Base-by-base conservation (phyloP, 352 stramenopile species). In the Globisporangium perplexum region DNA sequence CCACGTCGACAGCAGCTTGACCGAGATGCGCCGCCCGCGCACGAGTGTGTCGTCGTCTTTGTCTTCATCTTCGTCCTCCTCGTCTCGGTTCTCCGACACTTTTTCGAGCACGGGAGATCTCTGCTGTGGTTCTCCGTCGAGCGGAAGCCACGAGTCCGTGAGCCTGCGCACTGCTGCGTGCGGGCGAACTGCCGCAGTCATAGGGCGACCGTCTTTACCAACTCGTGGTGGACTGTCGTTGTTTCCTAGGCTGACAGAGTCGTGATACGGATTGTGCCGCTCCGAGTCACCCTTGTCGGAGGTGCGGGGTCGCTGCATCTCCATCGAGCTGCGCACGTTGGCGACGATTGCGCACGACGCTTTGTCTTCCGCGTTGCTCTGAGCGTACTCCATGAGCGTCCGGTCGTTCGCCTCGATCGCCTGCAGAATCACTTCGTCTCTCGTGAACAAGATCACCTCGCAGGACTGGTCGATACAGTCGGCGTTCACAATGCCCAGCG, bases 361-460 rank as follows among this genome's bases (percentile, higher is more conserved):
- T 53, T 83, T 70, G 38, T 88, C 73, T 53, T 87, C 69, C 45
- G 85, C 47, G 44, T 85, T 67, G 20, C 72, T 59, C 23, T 60
- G 45, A 0, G 63, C 50, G 7, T 71, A 55, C n/a, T 31, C 18
- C 41, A 46, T 50, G 20, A 85, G 52, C 8, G 56, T 51, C 4
- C 61, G 48, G 45, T 91, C 81, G 33, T 91, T 87, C 3, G 48
- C 43, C 51, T 95, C 84, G 39, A 95, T 94, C 7, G 70, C 67
- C n/a, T 63, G 57, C 20, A 96, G 47, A 22, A 90, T 87, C 0
- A 7, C 36, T 6, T 74, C 47, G 30, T 94, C 73, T 30, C 65
- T 83, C 1, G 88, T 96, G 47, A 97, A 97, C 5, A 96, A 57
- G 28, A 97, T 89, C 33, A 90, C 80, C 57, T 97, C 88, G 47